Percentiles rank a stretch among this genome's conserved stretches.
Conservation (phyloP, 1,139 yeast species). For the Starmera stellimalicola region DNA sequence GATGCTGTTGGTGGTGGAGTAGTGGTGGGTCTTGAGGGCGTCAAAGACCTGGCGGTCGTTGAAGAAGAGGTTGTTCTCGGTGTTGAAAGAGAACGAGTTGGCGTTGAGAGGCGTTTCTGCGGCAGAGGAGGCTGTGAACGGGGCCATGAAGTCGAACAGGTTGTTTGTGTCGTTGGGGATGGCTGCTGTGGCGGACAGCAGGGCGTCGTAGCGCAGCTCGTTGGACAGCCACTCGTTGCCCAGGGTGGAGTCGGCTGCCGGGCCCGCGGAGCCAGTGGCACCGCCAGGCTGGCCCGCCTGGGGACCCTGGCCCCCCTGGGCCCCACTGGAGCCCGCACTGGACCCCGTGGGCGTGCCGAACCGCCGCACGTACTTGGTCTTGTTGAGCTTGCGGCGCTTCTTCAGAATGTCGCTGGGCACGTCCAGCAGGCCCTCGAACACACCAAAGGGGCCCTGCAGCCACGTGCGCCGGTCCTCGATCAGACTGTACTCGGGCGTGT, state of each 20-base stretch:
- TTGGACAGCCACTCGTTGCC: conserved; percentile 58
- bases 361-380: conserved; percentile 13
- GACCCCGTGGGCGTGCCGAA: too few relatives aligned
- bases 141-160: conserved; percentile 43
- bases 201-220: conserved; percentile 62
- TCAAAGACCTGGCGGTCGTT: conserved; percentile 18
- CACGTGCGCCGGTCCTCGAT: conserved; percentile 42
- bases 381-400: conserved; percentile 19
- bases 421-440: conserved; percentile 34
- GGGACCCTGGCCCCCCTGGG: conserved; percentile 6
- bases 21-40: conserved; percentile 9
- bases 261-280: conserved; percentile 9
- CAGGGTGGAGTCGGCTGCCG: conserved; percentile 22
- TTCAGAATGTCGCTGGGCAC: conserved; percentile 15
- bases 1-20: conserved; percentile 13
- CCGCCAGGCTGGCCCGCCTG: conserved; percentile 18
- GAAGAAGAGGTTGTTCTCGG: conserved; percentile 6
- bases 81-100: conserved; percentile 1
- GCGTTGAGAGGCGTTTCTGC: conserved; percentile 12
- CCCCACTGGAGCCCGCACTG: conserved; percentile 12
- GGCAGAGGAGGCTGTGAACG: conserved; percentile 7
- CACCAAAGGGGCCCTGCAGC: conserved; percentile 77
- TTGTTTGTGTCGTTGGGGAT: conserved; percentile 34
- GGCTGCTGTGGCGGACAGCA: conserved; percentile 60
- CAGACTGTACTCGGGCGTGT: conserved; percentile 37